Conservation (phyloP, 1,284 basidiomycete genomes). For the Apiotrichum porosum region DNA sequence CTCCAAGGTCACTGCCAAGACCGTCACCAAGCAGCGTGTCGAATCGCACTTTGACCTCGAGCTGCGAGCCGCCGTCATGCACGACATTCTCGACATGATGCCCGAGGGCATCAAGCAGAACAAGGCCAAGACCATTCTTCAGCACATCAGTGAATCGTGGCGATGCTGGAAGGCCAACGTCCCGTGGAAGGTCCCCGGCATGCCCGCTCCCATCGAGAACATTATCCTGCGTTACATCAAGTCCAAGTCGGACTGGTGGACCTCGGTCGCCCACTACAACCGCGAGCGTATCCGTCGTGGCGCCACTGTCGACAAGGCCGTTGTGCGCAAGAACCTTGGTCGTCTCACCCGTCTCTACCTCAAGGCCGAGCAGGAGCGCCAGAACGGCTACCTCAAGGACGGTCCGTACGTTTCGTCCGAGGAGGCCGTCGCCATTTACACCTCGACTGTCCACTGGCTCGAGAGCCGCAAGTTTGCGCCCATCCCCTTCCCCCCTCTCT, state of each 20-base stretch:
- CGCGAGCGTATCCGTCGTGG: conserved; percentile 60
- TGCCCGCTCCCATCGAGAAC: conserved; percentile 91
- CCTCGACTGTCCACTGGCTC: conserved; percentile 94
- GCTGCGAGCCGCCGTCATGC: conserved; percentile 97
- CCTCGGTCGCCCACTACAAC: conserved; percentile 69
- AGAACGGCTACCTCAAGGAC: conserved; percentile 95
- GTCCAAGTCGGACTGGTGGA: conserved; percentile 99
- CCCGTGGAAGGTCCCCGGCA: conserved; percentile 51
- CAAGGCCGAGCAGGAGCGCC: conserved; percentile 95
- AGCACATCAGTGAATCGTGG: conserved; percentile 77
- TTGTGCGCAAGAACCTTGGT: conserved; percentile 54
- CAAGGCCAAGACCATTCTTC: conserved; percentile 88
- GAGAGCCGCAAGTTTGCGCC: conserved; percentile 91
- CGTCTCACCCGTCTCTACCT: conserved; percentile 68
- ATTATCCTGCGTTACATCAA: conserved; percentile 99
- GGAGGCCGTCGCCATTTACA: conserved; percentile 95
- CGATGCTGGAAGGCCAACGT: conserved; percentile 89
- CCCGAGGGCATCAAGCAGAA: conserved; percentile 92
- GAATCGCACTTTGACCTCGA: conserved; percentile 99
- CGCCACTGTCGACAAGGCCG: conserved; percentile 98
- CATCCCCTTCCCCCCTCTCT: conserved; percentile 95
- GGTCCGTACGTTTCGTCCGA: conserved; percentile 95
- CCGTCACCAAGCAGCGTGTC: conserved; percentile 97
- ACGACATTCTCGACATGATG: conserved; percentile 95
- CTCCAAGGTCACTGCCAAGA: conserved; percentile 90